Evolutionary conservation across 1,284 basidiomycete species (phyloP).

Genomic region (Apiotrichum akiyoshidainum): DNA sequence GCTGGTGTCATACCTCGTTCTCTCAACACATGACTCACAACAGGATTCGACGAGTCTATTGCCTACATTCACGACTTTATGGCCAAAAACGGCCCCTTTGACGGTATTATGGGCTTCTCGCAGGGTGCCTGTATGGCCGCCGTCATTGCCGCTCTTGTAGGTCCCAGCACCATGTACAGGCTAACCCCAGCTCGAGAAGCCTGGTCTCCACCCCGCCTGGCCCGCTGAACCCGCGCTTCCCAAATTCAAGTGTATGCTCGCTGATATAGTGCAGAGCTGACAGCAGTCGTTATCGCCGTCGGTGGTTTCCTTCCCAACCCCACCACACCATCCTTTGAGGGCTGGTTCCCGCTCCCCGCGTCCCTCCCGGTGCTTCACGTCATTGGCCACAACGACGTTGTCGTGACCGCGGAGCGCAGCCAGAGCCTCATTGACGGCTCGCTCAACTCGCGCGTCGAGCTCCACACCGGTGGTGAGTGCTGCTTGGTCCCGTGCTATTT

Average conservation of each 20-base stretch:
- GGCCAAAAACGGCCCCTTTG: conserved; percentile 51
- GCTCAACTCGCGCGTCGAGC: conserved; percentile 44
- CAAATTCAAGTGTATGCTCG: conserved; percentile 58
- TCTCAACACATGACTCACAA: no score
- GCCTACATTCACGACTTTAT: conserved; percentile 52
- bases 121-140: conserved; percentile 80
- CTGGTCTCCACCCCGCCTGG: conserved; percentile 62
- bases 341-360: conserved; percentile 48
- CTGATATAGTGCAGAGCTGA: conserved; percentile 57
- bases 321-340: conserved; percentile 53
- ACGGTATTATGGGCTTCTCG: conserved; percentile 77
- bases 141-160: conserved; percentile 67
- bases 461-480: conserved; percentile 48
- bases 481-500: neutral
- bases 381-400: conserved; percentile 72
- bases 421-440: conserved; percentile 62
- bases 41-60: conserved; percentile 62
- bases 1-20: no score
- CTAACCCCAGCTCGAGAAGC: conserved; percentile 55
- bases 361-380: conserved; percentile 74
- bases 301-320: conserved; percentile 47
- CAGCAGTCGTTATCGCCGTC: conserved; percentile 57
- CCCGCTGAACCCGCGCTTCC: conserved; percentile 60
- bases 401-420: conserved; percentile 71
- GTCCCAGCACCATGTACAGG: conserved; percentile 32